Base-by-base conservation (phyloP, 2,329 filamentous ascomycete genomes). In the Nemania abortiva region DNA sequence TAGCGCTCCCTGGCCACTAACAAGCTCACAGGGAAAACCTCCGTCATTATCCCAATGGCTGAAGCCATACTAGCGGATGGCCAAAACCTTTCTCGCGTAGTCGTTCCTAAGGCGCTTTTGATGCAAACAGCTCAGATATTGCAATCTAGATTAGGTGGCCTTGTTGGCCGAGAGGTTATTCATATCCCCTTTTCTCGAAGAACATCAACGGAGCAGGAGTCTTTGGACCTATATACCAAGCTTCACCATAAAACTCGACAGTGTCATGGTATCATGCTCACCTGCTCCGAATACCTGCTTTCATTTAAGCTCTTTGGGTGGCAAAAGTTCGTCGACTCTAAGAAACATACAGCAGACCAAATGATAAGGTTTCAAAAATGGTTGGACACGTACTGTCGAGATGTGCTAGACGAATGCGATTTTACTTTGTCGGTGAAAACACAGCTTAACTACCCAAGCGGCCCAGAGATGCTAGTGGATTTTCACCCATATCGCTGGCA, bases 381-480 rank as follows among this genome's bases (percentile, higher is more conserved):
- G 81, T 74, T 92, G 6, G 80, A 86, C 1, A 64, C 68, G 0
- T 74, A 80, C 1, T 86, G 83, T 2, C 83, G 90, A 0, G 90
- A 93, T 73, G 81, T 92, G 0, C 78, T 92, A 0, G 90, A 92
- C 69, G 90, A 92, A 73, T 90, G 84, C 1, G 88, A 90, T 68
- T 82, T 85, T 47, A 89, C 85, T 0, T 76, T 90, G 0, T 84
- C 84, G 0, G 82, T 85, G 0, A 84, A 84, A 39, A 88, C 86
- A 0, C 87, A 90, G 66, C 77, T 90, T 0, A 87, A 89, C 3
- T 90, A 90, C 53, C 87, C 87, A 0, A 84, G 83, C 6, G 88
- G 88, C 0, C 63, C 79, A 0, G 84, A 87, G 45, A 77, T 80
- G 6, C 70, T 81, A 0, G 78, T 90, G 0, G 87, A 90, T 54